These are phyloP conservation scores for Solioccasus polychromus DNA, from an alignment of 768 basidiomycete genomes.

Conservation along the genomic window DNA sequence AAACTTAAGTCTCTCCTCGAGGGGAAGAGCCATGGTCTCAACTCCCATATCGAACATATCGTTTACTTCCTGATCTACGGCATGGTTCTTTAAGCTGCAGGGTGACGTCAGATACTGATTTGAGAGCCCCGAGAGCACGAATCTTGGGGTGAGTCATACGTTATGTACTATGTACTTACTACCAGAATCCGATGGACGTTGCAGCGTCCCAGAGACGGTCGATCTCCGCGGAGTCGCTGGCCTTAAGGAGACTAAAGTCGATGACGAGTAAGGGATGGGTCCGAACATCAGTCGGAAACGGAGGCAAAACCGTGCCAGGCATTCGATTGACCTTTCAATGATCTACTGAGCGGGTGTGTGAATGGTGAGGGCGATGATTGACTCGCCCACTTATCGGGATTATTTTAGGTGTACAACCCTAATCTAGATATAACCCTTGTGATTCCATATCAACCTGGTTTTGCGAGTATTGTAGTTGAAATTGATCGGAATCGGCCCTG, in stretches of 20 bases:
- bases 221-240: conserved; percentile 36
- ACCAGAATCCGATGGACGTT: conserved; percentile 52
- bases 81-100: conserved; percentile 43
- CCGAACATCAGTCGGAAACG: conserved; percentile 44
- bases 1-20: conserved; percentile 41
- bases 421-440: too few species aligned
- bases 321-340: conserved; percentile 17
- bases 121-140: neutral
- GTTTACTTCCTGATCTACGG: conserved; percentile 33
- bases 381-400: too few species aligned
- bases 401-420: too few species aligned
- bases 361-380: neutral
- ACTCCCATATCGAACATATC: conserved; percentile 44
- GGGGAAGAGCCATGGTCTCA: conserved; percentile 37
- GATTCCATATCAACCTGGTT: too few species aligned
- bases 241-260: conserved; percentile 39
- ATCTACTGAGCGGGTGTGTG: neutral
- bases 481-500: too few species aligned
- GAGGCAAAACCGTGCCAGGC: conserved; percentile 33
- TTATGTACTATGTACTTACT: conserved; percentile 33
- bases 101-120: neutral
- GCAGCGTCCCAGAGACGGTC: conserved; percentile 46
- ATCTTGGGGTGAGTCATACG: neutral
- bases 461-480: too few species aligned
- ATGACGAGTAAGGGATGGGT: conserved; percentile 46